Conservation (phyloP, 2,329 filamentous ascomycete genomes). For the Talaromyces albobiverticillius region DNA sequence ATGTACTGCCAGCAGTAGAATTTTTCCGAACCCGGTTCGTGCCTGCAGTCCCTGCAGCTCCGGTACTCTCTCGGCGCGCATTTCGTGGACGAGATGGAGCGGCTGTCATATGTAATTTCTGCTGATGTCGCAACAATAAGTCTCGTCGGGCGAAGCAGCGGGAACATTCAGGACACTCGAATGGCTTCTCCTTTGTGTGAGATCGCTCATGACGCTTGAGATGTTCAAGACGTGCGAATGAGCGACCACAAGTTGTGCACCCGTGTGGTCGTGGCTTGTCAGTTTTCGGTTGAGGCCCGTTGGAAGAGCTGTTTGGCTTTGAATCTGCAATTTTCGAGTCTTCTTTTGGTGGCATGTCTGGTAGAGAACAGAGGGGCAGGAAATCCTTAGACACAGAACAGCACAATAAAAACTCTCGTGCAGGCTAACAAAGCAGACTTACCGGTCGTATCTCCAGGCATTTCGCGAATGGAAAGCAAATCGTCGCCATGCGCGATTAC, state of each 20-base stretch:
- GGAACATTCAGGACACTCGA: slow-evolving; percentile 91
- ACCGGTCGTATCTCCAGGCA: slow-evolving; percentile 37
- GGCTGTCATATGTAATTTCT: slow-evolving; percentile 94
- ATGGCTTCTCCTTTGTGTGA: slow-evolving; percentile 99
- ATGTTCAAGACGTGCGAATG: slow-evolving; percentile 92
- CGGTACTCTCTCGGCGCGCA: slow-evolving; percentile 78
- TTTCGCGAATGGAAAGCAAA: slow-evolving; percentile 41
- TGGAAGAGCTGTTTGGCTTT: slow-evolving; percentile 25
- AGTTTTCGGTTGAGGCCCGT: slow-evolving; percentile 82
- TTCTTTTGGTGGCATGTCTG: slow-evolving; percentile 25
- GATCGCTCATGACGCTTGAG: slow-evolving; percentile 95
- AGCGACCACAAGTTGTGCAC: slow-evolving; percentile 85
- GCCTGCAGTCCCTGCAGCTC: slow-evolving; percentile 60
- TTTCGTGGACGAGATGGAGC: slow-evolving; percentile 84
- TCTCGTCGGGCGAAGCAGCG: slow-evolving; percentile 94
- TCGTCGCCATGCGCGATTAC: slow-evolving; percentile 36
- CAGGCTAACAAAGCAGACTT: slow-evolving; percentile 19
- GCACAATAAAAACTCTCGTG: not conserved
- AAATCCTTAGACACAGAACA: slow-evolving; percentile 15
- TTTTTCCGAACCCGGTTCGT: slow-evolving; percentile 84
- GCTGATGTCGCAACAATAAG: slow-evolving; percentile 88
- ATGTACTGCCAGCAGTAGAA: slow-evolving; percentile 64
- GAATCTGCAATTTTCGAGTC: slow-evolving; percentile 29
- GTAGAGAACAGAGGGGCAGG: slow-evolving; percentile 1
- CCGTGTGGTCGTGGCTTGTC: slow-evolving; percentile 96